Conservation (phyloP, 192 early-diverging fungal genomes). For the Coemansia sp. region DNA sequence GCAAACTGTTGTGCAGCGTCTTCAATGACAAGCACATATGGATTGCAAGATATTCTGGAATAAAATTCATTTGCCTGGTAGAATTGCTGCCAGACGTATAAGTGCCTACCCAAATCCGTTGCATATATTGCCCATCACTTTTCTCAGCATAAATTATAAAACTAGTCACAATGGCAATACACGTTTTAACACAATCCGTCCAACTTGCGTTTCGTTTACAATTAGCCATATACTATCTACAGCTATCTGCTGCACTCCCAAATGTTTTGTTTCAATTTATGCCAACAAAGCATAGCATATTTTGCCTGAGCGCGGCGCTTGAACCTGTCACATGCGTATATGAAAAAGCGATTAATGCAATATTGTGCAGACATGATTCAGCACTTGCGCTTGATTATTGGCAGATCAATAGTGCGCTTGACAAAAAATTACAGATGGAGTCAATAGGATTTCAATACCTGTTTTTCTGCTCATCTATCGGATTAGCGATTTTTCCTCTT, state of each 20-base stretch:
- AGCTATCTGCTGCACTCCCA: background rate
- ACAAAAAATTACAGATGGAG: background rate
- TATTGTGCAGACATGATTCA: background rate
- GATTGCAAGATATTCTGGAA: no score
- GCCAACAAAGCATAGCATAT: background rate
- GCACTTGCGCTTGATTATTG: background rate
- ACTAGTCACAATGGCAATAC: background rate
- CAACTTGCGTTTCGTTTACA: background rate
- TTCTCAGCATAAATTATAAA: background rate
- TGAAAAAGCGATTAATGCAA: background rate
- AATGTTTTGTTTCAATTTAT: background rate
- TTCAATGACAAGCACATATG: no score
- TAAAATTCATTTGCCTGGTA: no score
- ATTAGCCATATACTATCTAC: no score
- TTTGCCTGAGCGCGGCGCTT: background rate
- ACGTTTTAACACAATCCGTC: background rate
- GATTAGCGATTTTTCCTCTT: background rate
- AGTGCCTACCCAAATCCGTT: background rate
- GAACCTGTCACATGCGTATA: background rate
- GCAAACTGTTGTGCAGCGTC: no score
- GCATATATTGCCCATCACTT: background rate
- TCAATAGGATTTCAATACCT: background rate
- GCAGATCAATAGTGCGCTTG: background rate
- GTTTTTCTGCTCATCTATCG: background rate
- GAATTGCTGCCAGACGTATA: no score